Percentiles rank a stretch among this genome's conserved stretches.
phyloP scores from a whole-genome alignment of 768 basidiomycete genomes.

The Podaxis mareebaensis region DNA sequence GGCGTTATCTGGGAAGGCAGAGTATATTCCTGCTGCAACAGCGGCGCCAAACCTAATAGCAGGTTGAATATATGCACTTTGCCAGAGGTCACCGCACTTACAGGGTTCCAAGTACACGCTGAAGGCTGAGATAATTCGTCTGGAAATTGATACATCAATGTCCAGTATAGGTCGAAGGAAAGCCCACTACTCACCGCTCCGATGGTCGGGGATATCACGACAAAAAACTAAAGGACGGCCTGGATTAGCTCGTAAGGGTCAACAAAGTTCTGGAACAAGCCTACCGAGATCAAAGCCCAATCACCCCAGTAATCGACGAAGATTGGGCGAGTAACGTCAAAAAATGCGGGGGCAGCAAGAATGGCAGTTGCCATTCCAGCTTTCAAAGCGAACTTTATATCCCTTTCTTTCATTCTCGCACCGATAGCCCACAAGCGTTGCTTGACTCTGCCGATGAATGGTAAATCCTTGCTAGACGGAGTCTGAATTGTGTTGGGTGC shows the following conservation, averaged over 20 bases:
- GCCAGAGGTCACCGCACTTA: slow-evolving; percentile 35
- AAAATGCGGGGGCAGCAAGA: slow-evolving; percentile 87
- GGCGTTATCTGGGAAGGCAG: slow-evolving; percentile 74
- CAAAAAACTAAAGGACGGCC: slow-evolving; percentile 60
- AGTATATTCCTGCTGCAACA: slow-evolving; percentile 72
- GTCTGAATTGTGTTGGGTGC: slow-evolving; percentile 87
- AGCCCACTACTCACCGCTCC: slow-evolving; percentile 58
- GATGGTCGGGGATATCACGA: slow-evolving; percentile 90
- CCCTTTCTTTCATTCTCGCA: slow-evolving; percentile 61
- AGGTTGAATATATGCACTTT: slow-evolving; percentile 14
- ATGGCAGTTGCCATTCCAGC: slow-evolving; percentile 82
- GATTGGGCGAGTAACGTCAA: slow-evolving; percentile 69
- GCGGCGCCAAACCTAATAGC: slow-evolving; percentile 69
- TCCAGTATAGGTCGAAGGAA: background rate
- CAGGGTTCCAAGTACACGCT: slow-evolving; percentile 87
- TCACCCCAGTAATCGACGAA: slow-evolving; percentile 88
- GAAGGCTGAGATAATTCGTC: slow-evolving; percentile 85
- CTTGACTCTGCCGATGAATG: slow-evolving; percentile 60
- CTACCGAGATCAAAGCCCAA: slow-evolving; percentile 93
- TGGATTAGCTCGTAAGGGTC: background rate
- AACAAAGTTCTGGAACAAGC: slow-evolving; percentile 22
- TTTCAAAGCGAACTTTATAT: slow-evolving; percentile 87
- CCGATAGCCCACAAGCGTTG: slow-evolving; percentile 76
- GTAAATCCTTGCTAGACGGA: slow-evolving; percentile 61
- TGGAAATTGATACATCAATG: slow-evolving; percentile 30